Percentiles rank a stretch among this genome's conserved stretches.
These are phyloP conservation scores for Nicotiana rustica DNA, from an alignment of 305 asterid genomes.

Conservation along the genomic window DNA sequence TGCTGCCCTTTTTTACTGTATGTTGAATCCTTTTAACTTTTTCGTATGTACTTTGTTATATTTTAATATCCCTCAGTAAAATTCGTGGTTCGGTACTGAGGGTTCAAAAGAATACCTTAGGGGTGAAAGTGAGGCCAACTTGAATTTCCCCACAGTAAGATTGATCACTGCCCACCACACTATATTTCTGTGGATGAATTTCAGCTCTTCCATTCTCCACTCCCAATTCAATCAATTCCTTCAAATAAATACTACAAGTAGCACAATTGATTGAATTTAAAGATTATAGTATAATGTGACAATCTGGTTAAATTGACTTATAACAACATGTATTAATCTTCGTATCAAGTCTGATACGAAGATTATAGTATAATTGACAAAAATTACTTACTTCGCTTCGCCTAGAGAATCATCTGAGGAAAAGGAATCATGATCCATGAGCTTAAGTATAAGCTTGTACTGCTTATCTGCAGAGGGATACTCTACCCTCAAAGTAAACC, in stretches of 20 bases:
- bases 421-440: slow-evolving; percentile 66
- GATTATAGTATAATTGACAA: too few species aligned
- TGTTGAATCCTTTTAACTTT: too few species aligned
- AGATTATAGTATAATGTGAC: too few species aligned
- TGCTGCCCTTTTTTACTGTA: too few species aligned
- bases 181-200: slow-evolving; percentile 54
- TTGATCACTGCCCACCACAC: slow-evolving; percentile 53
- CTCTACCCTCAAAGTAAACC: slow-evolving; percentile 60
- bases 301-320: too few species aligned
- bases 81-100: too few species aligned
- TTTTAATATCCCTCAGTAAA: too few species aligned
- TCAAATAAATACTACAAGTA: slow-evolving; percentile 63
- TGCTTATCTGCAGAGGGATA: slow-evolving; percentile 47
- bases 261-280: neutral
- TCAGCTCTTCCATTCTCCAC: slow-evolving; percentile 65
- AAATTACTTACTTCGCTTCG: slow-evolving; percentile 55
- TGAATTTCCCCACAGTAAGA: slow-evolving; percentile 70
- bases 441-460: slow-evolving; percentile 57
- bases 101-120: slow-evolving; percentile 43
- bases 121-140: slow-evolving; percentile 62
- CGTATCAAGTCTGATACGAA: too few species aligned
- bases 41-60: too few species aligned
- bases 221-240: slow-evolving; percentile 62
- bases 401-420: slow-evolving; percentile 65
- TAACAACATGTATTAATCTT: too few species aligned